phyloP scores from a whole-genome alignment of 108 stramenopile genomes.

The Pseudonitzschia pungens region DNA sequence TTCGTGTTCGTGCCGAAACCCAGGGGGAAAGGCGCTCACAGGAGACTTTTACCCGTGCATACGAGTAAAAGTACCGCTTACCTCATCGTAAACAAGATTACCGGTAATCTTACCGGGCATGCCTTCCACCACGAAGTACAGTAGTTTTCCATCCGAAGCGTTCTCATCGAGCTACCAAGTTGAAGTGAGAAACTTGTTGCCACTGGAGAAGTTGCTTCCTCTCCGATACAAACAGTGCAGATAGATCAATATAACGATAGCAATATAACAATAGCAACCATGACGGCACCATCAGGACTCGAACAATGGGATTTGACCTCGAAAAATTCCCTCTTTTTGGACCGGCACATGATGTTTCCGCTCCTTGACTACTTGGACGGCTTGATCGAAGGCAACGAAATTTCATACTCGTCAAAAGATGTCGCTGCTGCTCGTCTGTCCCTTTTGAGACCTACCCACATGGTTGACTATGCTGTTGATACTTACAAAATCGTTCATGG shows the following conservation, averaged over 20 bases:
- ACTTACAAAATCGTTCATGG: constrained; percentile 74
- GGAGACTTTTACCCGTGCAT: too few species aligned
- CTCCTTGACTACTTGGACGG: constrained; percentile 89
- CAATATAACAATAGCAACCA: constrained; percentile 11
- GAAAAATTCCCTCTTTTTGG: constrained; percentile 83
- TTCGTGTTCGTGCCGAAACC: too few species aligned
- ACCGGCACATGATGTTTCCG: constrained; percentile 96
- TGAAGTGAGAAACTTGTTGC: not conserved
- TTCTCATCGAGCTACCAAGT: not conserved
- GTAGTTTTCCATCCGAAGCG: not conserved
- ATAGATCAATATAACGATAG: not conserved
- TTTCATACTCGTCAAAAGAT: constrained; percentile 64
- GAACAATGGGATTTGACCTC: constrained; percentile 86
- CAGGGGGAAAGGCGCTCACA: too few species aligned
- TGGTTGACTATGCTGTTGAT: constrained; percentile 93
- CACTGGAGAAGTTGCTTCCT: not conserved
- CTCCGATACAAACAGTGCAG: not conserved
- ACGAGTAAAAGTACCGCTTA: not conserved
- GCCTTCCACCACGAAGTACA: not conserved
- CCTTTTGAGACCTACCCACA: constrained; percentile 84
- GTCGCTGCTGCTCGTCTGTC: constrained; percentile 79
- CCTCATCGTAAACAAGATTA: not conserved
- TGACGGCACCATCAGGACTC: constrained; percentile 30
- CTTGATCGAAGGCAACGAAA: constrained; percentile 54
- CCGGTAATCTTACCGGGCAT: too few species aligned